Base-by-base conservation (phyloP, 2,329 filamentous ascomycete species). In the Aspergillus pseudoterreus region DNA sequence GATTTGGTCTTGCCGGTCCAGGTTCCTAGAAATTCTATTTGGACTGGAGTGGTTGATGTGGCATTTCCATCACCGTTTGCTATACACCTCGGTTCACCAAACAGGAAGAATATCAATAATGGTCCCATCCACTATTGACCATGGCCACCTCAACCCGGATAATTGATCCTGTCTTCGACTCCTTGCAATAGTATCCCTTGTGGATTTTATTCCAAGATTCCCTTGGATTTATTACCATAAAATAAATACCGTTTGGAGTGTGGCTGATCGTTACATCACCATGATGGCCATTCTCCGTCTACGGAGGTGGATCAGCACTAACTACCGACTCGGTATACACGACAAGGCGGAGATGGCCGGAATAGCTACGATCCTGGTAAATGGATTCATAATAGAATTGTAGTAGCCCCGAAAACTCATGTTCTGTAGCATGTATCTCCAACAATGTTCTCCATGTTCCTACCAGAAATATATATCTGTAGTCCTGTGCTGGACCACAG, bases 131-230 rank as follows among this genome's bases (percentile, higher is more conserved):
- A 42, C 39, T 42, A 42, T 17, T 42, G 39, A 42, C 17, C 35
- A 38, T n/a, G 35, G 35, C 35, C 14, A 15, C 35, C 27, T 30
- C 27, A 30, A 38, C 15, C 35, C 14, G 6, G 39, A 42, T 42
- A 42, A 42, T 42, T 42, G 39, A 22, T 11, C 15, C 19, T 42
- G n/a, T 38, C 39, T 42, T 42, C 39, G 17, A 42, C 15, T 17
- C 39, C 39, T 42, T 42, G 39, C 39, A 42, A 42, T n/a, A 27
- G 33, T n/a, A 21, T 42, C 39, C 39, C 39, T 42, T 42, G 39
- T 30, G 27, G 9, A 30, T 30, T 30, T 30, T 11, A 30, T 30
- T 30, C 22, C 22, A 22, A 6, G 22, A 5, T 6, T 22, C 27
- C 11, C 27, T 30, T 30, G 27, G 6, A 30, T 30, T 30, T 9